phyloP scores from a whole-genome alignment of 1,139 yeast species.

The Suhomyces taliae region DNA sequence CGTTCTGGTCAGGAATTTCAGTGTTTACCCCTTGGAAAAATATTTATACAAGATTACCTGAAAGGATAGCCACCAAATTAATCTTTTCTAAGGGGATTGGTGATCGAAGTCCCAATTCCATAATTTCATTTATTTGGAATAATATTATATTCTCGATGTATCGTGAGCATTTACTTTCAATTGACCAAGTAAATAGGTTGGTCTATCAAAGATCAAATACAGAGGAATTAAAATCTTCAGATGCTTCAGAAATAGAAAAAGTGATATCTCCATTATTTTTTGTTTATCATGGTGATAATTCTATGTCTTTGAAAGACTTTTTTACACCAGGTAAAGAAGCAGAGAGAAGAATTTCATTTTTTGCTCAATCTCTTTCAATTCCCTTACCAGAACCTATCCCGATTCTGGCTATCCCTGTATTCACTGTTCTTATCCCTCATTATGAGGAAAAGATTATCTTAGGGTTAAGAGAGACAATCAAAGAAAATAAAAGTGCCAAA shows the following conservation, averaged over 20 bases:
- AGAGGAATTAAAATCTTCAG: conserved; percentile 12
- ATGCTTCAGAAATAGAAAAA: not conserved
- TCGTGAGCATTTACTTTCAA: conserved; percentile 72
- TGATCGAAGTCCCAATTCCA: conserved; percentile 45
- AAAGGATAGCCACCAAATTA: conserved; percentile 47
- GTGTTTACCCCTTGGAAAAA: conserved; percentile 87
- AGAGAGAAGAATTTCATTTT: conserved; percentile 76
- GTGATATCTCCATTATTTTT: conserved; percentile 61
- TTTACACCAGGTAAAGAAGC: conserved; percentile 69
- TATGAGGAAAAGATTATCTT: conserved; percentile 74
- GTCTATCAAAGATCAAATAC: conserved; percentile 51
- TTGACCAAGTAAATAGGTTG: conserved; percentile 64
- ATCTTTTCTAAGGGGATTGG: conserved; percentile 37
- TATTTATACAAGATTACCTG: conserved; percentile 71
- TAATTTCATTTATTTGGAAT: conserved; percentile 79
- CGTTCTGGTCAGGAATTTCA: conserved; percentile 75
- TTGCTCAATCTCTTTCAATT: conserved; percentile 83
- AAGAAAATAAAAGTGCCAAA: conserved; percentile 49
- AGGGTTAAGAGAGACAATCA: conserved; percentile 64
- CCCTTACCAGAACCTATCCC: conserved; percentile 74
- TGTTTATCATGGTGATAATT: conserved; percentile 68
- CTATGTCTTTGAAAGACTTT: conserved; percentile 35
- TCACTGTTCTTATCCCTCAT: conserved; percentile 85
- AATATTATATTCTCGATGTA: conserved; percentile 73
- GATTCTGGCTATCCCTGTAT: conserved; percentile 73